A percentile compares a stretch with the other conserved stretches of the same genome.
Evolutionary conservation across 495 filamentous ascomycete genomes (phyloP).

Genomic region (Penicillium pancosmium): DNA sequence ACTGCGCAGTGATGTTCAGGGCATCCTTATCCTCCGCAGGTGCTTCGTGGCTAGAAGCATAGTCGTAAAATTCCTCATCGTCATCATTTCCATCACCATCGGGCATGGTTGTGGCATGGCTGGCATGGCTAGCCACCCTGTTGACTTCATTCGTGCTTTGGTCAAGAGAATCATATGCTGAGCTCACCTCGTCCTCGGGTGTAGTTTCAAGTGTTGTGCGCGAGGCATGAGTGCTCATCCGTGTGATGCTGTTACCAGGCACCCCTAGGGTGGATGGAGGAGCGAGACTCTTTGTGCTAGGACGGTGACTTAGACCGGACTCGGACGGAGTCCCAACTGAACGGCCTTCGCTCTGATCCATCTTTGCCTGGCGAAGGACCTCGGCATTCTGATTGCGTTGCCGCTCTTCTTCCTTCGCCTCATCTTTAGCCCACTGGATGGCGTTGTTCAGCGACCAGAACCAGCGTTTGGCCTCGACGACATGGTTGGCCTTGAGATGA

Average conservation of each 20-base stretch:
- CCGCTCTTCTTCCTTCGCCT: conserved; percentile 84
- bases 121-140: conserved; percentile 49
- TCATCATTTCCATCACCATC: conserved; percentile 74
- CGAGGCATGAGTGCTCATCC: conserved; percentile 48
- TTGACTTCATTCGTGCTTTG: conserved; percentile 56
- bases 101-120: conserved; percentile 47
- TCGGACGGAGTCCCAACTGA: conserved; percentile 35
- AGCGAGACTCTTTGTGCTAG: conserved; percentile 43
- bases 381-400: conserved; percentile 74
- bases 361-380: conserved; percentile 72
- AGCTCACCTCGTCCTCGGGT: conserved; percentile 58
- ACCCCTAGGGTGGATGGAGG: conserved; percentile 34
- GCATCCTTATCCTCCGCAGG: conserved; percentile 80
- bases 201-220: conserved; percentile 53
- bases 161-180: conserved; percentile 59
- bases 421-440: conserved; percentile 97
- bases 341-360: conserved; percentile 56
- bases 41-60: conserved; percentile 75
- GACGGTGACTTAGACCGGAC: conserved; percentile 33
- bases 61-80: conserved; percentile 82
- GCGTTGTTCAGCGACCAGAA: conserved; percentile 99
- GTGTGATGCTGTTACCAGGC: conserved; percentile 40
- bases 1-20: conserved; percentile 93
- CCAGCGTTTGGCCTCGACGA: conserved; percentile 64
- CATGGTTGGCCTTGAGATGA: conserved; percentile 93